Evolutionary conservation across 2,329 filamentous ascomycete species (phyloP).

Genomic region (Claviceps sp.): DNA sequence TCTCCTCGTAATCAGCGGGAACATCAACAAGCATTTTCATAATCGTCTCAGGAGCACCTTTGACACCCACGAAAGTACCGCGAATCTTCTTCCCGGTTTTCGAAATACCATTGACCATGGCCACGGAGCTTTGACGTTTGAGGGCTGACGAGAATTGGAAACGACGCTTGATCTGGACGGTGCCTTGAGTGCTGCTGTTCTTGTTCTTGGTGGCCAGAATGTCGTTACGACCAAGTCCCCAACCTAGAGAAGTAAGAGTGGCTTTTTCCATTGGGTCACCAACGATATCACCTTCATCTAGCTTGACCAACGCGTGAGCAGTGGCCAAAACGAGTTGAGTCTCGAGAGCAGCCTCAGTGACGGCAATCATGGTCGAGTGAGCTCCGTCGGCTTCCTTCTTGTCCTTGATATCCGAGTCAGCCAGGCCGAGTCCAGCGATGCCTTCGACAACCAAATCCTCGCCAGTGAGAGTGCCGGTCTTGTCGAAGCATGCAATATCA

Average conservation of each 20-base stretch:
- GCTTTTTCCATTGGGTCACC: conserved; percentile 99
- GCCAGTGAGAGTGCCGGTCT: conserved; percentile 91
- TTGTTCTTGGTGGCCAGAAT: conserved; percentile 50
- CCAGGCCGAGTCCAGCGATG: conserved; percentile 76
- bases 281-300: conserved; percentile 94
- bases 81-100: conserved; percentile 63
- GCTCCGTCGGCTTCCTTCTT: conserved; percentile 64
- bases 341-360: conserved; percentile 58
- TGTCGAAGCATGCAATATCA: conserved; percentile 95
- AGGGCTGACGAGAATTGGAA: conserved; percentile 97
- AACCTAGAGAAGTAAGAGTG: conserved; percentile 76
- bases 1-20: conserved; percentile 88
- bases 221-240: conserved; percentile 85
- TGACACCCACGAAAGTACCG: conserved; percentile 87
- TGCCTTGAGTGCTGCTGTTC: conserved; percentile 36
- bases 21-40: conserved; percentile 77
- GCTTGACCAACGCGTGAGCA: conserved; percentile 86
- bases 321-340: conserved; percentile 90
- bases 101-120: conserved; percentile 62
- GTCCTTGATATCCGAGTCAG: conserved; percentile 49
- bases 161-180: conserved; percentile 86
- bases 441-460: conserved; percentile 96
- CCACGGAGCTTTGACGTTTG: conserved; percentile 91
- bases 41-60: conserved; percentile 95
- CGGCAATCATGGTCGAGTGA: conserved; percentile 62